Percentiles rank a stretch among this genome's conserved stretches.
Conservation (phyloP, 2,329 filamentous ascomycete species). For the Xylaria digitata region DNA sequence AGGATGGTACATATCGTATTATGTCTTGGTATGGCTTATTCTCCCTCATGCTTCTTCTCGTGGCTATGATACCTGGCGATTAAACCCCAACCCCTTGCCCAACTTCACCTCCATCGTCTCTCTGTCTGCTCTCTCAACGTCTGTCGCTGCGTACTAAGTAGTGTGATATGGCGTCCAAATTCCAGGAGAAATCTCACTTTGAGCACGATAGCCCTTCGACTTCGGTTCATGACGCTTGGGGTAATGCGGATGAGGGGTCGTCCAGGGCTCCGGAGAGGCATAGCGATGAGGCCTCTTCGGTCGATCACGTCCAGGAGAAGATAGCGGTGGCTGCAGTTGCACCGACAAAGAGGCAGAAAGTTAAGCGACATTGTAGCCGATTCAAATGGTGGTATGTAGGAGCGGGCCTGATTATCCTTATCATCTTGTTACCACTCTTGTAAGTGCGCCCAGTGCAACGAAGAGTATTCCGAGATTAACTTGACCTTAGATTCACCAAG, state of each 20-base stretch:
- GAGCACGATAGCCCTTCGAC: conserved; percentile 42
- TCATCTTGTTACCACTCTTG: conserved; percentile 60
- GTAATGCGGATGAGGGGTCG: conserved; percentile 30
- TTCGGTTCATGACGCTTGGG: conserved; percentile 45
- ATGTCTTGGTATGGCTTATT: conserved; percentile 35
- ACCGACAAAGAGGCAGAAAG: conserved; percentile 53
- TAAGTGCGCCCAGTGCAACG: conserved; percentile 48
- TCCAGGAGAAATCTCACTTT: conserved; percentile 47
- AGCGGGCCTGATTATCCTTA: conserved; percentile 53
- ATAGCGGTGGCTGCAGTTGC: conserved; percentile 34
- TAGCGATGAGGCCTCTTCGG: conserved; percentile 44
- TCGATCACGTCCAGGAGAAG: conserved; percentile 49
- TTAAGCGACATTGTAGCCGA: conserved; percentile 55
- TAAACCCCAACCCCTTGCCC: conserved; percentile 17
- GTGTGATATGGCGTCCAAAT: conserved; percentile 45
- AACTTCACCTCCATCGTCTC: conserved; percentile 4
- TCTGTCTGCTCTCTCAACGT: conserved; percentile 21
- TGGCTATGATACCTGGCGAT: conserved; percentile 33
- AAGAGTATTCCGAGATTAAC: conserved; percentile 22
- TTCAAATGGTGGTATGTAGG: conserved; percentile 59
- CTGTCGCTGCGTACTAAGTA: conserved; percentile 38
- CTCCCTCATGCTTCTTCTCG: conserved; percentile 22
- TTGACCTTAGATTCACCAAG: conserved; percentile 56
- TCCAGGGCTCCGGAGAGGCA: conserved; percentile 33
- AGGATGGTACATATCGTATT: conserved; percentile 31